A percentile compares a stretch with the other conserved stretches of the same genome.
Evolutionary conservation across 192 early-diverging fungal genomes (phyloP).

Genomic region (Cladochytrium replicatum): DNA sequence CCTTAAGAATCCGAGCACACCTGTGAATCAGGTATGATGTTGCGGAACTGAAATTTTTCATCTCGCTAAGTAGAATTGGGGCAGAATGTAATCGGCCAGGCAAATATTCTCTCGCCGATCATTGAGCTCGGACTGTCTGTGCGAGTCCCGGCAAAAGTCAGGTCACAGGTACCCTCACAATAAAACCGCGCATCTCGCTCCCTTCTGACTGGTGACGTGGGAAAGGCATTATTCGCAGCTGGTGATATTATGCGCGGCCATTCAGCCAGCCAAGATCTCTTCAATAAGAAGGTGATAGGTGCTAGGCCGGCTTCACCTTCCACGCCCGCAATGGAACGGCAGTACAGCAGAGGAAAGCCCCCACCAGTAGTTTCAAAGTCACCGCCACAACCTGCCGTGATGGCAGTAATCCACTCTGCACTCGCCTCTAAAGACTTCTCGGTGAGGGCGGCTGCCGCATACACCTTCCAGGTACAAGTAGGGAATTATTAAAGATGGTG

Average conservation of each 20-base stretch:
- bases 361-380: slow-evolving; percentile 5
- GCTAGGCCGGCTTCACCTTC: slow-evolving; percentile 25
- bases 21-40: slow-evolving; percentile 64
- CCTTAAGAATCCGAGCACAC: slow-evolving; percentile 78
- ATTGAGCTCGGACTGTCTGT: slow-evolving; percentile 68
- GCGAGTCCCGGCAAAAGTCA: slow-evolving; percentile 63
- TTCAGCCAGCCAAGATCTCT: slow-evolving; percentile 63
- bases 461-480: slow-evolving; percentile 54
- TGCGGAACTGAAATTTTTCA: neutral
- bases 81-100: slow-evolving; percentile 75
- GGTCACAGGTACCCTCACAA: slow-evolving; percentile 39
- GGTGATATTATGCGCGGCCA: slow-evolving; percentile 74
- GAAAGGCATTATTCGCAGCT: slow-evolving; percentile 69
- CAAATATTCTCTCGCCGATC: slow-evolving; percentile 67
- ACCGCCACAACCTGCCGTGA: slow-evolving; percentile 75
- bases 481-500: neutral
- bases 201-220: no score
- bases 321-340: slow-evolving; percentile 5
- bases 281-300: slow-evolving; percentile 63
- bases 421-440: slow-evolving; percentile 60
- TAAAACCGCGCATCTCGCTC: no score
- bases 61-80: no score
- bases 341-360: no score
- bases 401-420: slow-evolving; percentile 69
- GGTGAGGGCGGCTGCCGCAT: slow-evolving; percentile 73